These are phyloP conservation scores for Lactifluus hygrophoroides DNA, from an alignment of 768 basidiomycete species.

Conservation along the genomic window DNA sequence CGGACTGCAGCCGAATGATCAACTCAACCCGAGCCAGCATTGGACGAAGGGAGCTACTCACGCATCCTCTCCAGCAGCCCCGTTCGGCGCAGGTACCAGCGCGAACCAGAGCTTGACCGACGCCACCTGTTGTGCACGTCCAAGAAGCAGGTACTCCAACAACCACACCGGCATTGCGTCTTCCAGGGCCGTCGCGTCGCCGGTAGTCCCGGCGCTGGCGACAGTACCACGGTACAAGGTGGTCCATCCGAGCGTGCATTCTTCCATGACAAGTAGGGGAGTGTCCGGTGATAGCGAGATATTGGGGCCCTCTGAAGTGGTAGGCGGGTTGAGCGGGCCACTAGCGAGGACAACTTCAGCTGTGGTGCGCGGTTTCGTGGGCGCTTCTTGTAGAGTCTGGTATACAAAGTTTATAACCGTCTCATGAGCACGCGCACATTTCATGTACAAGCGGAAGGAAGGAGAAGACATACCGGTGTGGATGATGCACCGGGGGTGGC, in stretches of 20 bases:
- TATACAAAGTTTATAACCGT: slow-evolving; percentile 17
- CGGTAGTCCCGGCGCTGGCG: slow-evolving; percentile 37
- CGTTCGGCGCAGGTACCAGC: slow-evolving; percentile 64
- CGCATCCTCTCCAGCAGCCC: slow-evolving; percentile 54
- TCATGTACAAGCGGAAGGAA: neutral
- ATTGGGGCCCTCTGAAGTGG: slow-evolving; percentile 63
- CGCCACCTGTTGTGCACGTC: slow-evolving; percentile 44
- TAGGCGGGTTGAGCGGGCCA: slow-evolving; percentile 53
- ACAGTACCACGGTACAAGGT: slow-evolving; percentile 71
- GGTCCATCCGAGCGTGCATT: slow-evolving; percentile 63
- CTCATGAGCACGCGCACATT: neutral
- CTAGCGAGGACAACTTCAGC: slow-evolving; percentile 45
- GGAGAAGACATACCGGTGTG: neutral
- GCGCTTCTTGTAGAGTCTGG: neutral
- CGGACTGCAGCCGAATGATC: slow-evolving; percentile 31
- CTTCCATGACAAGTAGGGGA: slow-evolving; percentile 73
- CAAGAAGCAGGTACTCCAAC: slow-evolving; percentile 73
- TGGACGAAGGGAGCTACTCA: slow-evolving; percentile 33
- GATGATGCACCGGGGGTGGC: neutral
- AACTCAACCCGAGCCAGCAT: neutral
- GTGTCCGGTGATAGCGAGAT: slow-evolving; percentile 51
- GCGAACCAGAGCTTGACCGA: slow-evolving; percentile 82
- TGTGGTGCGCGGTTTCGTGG: slow-evolving; percentile 37
- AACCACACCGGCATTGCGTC: slow-evolving; percentile 82
- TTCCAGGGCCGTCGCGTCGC: slow-evolving; percentile 51